These are phyloP conservation scores for Danielia oregonensis DNA, from an alignment of 805 yeast genomes.

Conservation along the genomic window DNA sequence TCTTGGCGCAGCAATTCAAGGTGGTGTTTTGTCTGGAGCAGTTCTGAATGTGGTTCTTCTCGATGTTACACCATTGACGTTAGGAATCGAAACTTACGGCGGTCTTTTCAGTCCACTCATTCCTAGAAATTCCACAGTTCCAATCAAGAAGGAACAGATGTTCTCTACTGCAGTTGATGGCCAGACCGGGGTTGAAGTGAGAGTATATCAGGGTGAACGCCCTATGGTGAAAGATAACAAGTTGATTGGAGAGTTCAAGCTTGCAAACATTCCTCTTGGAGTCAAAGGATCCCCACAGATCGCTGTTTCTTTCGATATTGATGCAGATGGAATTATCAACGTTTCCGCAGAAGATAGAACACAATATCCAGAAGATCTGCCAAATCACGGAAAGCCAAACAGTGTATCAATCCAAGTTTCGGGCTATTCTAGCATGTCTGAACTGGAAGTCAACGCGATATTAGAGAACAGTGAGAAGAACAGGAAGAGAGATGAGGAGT, in stretches of 20 bases:
- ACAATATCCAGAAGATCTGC: conserved; percentile 33
- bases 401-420: conserved; percentile 48
- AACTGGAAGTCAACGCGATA: conserved; percentile 60
- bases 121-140: conserved; percentile 74
- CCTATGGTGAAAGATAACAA: conserved; percentile 75
- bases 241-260: conserved; percentile 68
- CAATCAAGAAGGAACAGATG: conserved; percentile 67
- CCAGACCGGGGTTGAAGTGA: conserved; percentile 78
- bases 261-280: conserved; percentile 68
- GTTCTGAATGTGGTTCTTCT: conserved; percentile 24
- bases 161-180: conserved; percentile 83
- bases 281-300: conserved; percentile 82
- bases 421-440: conserved; percentile 57
- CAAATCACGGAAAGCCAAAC: conserved; percentile 43
- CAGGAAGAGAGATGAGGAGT: conserved; percentile 55
- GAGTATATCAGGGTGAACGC: conserved; percentile 80
- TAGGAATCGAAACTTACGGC: conserved; percentile 80
- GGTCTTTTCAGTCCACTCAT: conserved; percentile 79
- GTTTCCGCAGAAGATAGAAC: conserved; percentile 57
- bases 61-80: conserved; percentile 26
- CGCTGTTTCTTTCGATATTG: conserved; percentile 71
- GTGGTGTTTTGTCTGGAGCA: conserved; percentile 26
- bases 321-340: conserved; percentile 71
- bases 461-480: conserved; percentile 63
- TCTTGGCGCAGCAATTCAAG: conserved; percentile 29